Base-by-base conservation (phyloP, 768 basidiomycete species). In the Trametopsis cervina region DNA sequence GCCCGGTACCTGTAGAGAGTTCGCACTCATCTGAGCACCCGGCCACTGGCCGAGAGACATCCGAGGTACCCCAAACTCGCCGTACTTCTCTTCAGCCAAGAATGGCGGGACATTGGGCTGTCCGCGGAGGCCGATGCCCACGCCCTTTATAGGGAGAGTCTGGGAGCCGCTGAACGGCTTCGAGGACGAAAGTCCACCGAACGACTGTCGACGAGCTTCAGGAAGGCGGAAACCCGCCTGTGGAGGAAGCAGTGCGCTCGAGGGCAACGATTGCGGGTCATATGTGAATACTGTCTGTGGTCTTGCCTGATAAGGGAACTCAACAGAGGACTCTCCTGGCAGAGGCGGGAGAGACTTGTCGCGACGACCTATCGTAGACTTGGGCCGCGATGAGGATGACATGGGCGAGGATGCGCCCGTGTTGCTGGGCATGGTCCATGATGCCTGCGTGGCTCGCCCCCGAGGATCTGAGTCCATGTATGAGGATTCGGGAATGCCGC, bases 331-430 rank as follows among this genome's bases (percentile, higher is more conserved):
- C 20, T 77, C 76, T 13, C 71, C 75, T 2, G 84, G 89, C 36
- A 91, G 73, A 9, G 89, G 88, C 4, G 89, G 89, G 3, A 91
- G 65, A 4, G 80, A 83, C 57, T 91, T 91, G 51, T 90, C 86
- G 42, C 83, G 70, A 15, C 70, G 66, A 46, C 76, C 52, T 41
- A 54, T 22, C 21, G 52, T 39, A n/a, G 60, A 57, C 45, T 50
- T 46, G 0, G 57, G 57, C 23, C 55, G 47, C 23, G 38, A 38
- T 10, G 53, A 54, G 24, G 50, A 50, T 33, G 18, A 51, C 21
- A 53, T 20, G 18, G 55, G 53, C 5, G 53, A 55, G 10, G 58
- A 47, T 10, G 61, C 60, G 2, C 55, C 57, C 17, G 46, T 40
- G 23, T 47, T 26, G 35, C 53, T 58, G 13, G 51, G 49, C 25